These are phyloP conservation scores for Lophium mytilinum DNA, from an alignment of 495 filamentous ascomycete species.

Conservation along the genomic window DNA sequence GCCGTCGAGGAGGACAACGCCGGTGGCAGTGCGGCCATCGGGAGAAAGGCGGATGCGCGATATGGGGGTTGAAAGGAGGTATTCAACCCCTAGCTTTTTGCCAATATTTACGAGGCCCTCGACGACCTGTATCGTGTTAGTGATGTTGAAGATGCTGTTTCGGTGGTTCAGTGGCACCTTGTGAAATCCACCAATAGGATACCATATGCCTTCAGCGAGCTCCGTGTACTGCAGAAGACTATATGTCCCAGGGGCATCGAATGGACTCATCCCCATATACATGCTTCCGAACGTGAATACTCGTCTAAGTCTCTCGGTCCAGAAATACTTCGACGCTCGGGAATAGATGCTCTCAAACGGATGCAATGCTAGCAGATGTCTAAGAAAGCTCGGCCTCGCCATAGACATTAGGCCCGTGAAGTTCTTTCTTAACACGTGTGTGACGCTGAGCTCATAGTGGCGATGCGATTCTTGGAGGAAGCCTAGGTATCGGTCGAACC, in stretches of 20 bases:
- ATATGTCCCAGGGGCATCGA: conserved; percentile 65
- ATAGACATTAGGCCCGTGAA: conserved; percentile 50
- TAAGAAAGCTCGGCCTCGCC: conserved; percentile 43
- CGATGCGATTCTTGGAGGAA: conserved; percentile 55
- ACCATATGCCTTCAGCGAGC: conserved; percentile 65
- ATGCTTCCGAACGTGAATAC: conserved; percentile 68
- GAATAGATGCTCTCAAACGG: conserved; percentile 57
- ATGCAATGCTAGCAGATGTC: conserved; percentile 47
- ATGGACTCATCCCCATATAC: conserved; percentile 72
- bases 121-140: conserved; percentile 28
- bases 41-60: conserved; percentile 38
- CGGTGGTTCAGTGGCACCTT: conserved; percentile 30
- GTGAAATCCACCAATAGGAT: conserved; percentile 61
- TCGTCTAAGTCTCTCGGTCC: conserved; percentile 54
- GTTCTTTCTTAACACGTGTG: conserved; percentile 53
- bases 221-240: conserved; percentile 65
- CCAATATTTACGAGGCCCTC: conserved; percentile 49
- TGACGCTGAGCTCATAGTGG: conserved; percentile 56
- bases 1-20: conserved; percentile 46
- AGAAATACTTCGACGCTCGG: conserved; percentile 53
- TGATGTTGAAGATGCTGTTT: background rate
- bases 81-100: conserved; percentile 47
- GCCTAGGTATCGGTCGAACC: conserved; percentile 52
- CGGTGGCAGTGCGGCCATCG: conserved; percentile 42
- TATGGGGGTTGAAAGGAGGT: conserved; percentile 47